A percentile compares a stretch with the other conserved stretches of the same genome.
Evolutionary conservation across 257 asterid species (phyloP).

Genomic region (Lavandula angustifolia): DNA sequence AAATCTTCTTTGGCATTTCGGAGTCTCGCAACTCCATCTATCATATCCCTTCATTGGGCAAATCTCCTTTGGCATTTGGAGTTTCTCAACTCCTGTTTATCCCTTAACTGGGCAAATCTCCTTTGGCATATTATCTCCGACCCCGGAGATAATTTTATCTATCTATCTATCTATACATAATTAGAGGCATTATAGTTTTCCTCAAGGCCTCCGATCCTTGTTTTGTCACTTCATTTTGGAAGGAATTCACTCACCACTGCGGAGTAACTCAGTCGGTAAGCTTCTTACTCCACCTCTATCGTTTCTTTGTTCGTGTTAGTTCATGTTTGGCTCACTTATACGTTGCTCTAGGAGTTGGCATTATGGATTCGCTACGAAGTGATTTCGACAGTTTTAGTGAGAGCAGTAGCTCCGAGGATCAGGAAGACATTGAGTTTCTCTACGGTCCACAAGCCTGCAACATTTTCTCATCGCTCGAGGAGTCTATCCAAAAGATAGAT

Average conservation of each 20-base stretch:
- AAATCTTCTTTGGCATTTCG: constrained; percentile 75
- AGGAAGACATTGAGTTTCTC: constrained; percentile 69
- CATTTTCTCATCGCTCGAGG: constrained; percentile 84
- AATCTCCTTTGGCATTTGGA: constrained; percentile 79
- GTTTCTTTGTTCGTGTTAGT: constrained; percentile 6
- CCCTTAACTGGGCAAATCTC: constrained; percentile 71
- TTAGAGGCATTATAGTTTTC: constrained; percentile 1
- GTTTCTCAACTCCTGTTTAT: constrained; percentile 33
- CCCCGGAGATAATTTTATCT: constrained; percentile 51
- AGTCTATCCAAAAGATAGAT: constrained; percentile 72
- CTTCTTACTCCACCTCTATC: constrained; percentile 15
- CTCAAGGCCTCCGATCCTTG: constrained; percentile 13
- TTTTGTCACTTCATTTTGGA: constrained; percentile 21
- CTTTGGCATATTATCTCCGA: constrained; percentile 85
- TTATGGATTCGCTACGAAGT: constrained; percentile 66
- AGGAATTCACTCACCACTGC: constrained; percentile 23
- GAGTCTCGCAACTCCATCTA: constrained; percentile 47
- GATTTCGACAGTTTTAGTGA: constrained; percentile 78
- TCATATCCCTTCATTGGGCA: constrained; percentile 44
- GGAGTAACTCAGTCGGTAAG: constrained; percentile 36
- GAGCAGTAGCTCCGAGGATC: constrained; percentile 81
- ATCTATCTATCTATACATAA: constrained; percentile 5
- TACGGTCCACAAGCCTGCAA: constrained; percentile 74
- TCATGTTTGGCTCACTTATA: constrained; percentile 27
- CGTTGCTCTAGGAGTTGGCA: constrained; percentile 32